Conservation (phyloP, 495 filamentous ascomycete genomes). For the Aspergillus avenaceus region DNA sequence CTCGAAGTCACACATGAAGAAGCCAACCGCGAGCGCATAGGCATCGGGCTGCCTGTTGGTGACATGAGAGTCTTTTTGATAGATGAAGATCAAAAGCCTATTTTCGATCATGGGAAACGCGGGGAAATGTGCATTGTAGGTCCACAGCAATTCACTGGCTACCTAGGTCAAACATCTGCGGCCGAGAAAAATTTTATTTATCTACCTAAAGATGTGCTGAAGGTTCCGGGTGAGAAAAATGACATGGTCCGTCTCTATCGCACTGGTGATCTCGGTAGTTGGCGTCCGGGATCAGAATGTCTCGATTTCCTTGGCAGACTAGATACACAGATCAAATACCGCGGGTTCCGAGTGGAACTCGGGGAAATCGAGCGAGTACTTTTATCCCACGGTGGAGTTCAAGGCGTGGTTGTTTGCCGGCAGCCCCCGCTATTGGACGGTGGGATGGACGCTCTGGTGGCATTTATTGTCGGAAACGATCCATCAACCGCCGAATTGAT, state of each 20-base stretch:
- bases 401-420: not conserved
- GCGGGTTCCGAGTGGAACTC: constrained; percentile 5
- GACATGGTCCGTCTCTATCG: not conserved
- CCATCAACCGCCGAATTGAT: not conserved
- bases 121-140: constrained; percentile 4
- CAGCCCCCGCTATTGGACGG: not conserved
- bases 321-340: constrained; percentile 7
- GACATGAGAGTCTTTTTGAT: not conserved
- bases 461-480: not conserved
- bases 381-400: not conserved
- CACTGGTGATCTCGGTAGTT: not conserved
- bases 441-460: not conserved
- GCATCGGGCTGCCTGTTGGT: constrained; percentile 4
- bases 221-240: not conserved
- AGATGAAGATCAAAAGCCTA: not conserved
- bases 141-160: not conserved
- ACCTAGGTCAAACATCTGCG: not conserved
- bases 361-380: constrained; percentile 4
- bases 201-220: not conserved
- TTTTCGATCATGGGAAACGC: not conserved
- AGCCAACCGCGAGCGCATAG: not conserved
- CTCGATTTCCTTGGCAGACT: constrained; percentile 4
- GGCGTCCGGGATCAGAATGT: not conserved
- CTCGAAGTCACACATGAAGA: not conserved
- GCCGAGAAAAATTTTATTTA: not conserved